Conservation (phyloP, 108 stramenopile species). For the Schizochytrium sp. region DNA sequence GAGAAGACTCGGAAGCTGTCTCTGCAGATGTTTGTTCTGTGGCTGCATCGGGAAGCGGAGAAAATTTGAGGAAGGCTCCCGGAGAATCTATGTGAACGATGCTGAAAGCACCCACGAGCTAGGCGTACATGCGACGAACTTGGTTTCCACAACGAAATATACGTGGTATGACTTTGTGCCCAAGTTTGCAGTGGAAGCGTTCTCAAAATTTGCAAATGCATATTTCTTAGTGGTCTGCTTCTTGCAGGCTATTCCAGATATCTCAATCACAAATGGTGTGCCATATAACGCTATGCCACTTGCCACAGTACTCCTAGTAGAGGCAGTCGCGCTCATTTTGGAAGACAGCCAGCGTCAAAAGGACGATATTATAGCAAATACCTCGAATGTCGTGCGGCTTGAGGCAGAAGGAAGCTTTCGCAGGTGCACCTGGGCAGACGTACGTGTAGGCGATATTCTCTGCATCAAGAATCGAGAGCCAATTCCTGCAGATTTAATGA, state of each 20-base stretch:
- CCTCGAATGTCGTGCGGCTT: background rate
- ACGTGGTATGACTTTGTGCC: slow-evolving; percentile 60
- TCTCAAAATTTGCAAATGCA: slow-evolving; percentile 63
- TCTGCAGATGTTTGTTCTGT: too few relatives aligned
- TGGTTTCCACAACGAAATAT: slow-evolving; percentile 60
- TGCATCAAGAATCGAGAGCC: slow-evolving; percentile 88
- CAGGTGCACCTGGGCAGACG: slow-evolving; percentile 72
- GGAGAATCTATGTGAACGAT: slow-evolving; percentile 3
- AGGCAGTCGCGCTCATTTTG: slow-evolving; percentile 61
- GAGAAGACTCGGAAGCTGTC: too few relatives aligned
- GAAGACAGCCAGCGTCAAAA: slow-evolving; percentile 64
- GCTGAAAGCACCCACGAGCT: background rate
- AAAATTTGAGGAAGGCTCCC: background rate
- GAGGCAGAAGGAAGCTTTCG: slow-evolving; percentile 72
- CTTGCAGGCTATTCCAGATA: slow-evolving; percentile 60
- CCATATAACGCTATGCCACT: slow-evolving; percentile 64
- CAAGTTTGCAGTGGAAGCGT: slow-evolving; percentile 51
- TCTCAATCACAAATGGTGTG: slow-evolving; percentile 66
- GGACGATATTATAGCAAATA: slow-evolving; percentile 51
- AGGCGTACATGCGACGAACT: slow-evolving; percentile 4
- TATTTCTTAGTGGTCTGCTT: slow-evolving; percentile 66
- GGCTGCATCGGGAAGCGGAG: background rate
- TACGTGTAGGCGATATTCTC: slow-evolving; percentile 89
- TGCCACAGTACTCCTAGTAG: slow-evolving; percentile 61
- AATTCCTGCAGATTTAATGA: slow-evolving; percentile 93